These are phyloP conservation scores for Hymenoscyphus fraxineus DNA, from an alignment of 2,329 filamentous ascomycete genomes.

Conservation along the genomic window DNA sequence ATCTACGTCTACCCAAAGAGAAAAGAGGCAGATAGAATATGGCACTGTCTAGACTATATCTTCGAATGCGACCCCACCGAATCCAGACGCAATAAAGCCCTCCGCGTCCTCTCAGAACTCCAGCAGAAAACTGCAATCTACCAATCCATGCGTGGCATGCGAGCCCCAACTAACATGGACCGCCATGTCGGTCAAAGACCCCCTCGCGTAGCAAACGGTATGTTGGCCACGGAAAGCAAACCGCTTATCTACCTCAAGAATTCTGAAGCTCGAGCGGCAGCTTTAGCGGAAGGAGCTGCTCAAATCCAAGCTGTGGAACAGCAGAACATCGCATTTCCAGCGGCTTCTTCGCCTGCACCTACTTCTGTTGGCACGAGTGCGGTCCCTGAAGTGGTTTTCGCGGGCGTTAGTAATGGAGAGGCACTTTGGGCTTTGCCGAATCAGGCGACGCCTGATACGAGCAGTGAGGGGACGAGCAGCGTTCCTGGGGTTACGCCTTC, in stretches of 20 bases:
- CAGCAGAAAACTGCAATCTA: constrained; percentile 58
- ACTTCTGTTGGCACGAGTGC: constrained; percentile 12
- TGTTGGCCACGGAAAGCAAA: constrained; percentile 6
- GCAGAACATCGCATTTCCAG: background rate
- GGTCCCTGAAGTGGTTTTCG: constrained; percentile 37
- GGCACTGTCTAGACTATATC: constrained; percentile 68
- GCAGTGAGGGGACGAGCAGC: constrained; percentile 41
- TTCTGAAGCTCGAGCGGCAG: background rate
- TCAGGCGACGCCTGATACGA: constrained; percentile 41
- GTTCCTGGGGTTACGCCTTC: constrained; percentile 14
- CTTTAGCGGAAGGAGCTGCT: background rate
- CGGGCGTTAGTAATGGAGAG: constrained; percentile 47
- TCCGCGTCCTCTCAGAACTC: constrained; percentile 59
- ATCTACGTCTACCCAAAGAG: constrained; percentile 46
- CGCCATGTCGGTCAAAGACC: constrained; percentile 29
- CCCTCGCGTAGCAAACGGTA: constrained; percentile 17
- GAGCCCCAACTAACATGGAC: constrained; percentile 42
- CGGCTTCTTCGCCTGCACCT: background rate
- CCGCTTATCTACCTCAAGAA: constrained; percentile 7
- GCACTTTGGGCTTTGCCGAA: constrained; percentile 42
- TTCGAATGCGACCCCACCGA: constrained; percentile 57
- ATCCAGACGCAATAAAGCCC: constrained; percentile 53
- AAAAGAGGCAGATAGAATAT: constrained; percentile 61
- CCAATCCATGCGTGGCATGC: constrained; percentile 53
- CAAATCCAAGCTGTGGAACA: background rate